Percentiles rank a stretch among this genome's conserved stretches.
Evolutionary conservation across 2,329 filamentous ascomycete species (phyloP).

Genomic region (Penicillium concentricum): DNA sequence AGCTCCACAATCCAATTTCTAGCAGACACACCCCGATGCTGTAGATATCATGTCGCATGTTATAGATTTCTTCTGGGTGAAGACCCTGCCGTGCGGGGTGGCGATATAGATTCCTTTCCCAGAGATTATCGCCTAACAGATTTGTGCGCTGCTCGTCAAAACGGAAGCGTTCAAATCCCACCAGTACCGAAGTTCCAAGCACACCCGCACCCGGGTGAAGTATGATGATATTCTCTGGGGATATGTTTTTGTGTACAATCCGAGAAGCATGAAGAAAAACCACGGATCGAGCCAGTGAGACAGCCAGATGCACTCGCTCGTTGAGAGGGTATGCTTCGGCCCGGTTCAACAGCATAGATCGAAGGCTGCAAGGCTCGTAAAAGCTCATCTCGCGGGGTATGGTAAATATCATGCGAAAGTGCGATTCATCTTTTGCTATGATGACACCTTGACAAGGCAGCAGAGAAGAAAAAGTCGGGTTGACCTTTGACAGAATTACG

Average conservation of each 20-base stretch:
- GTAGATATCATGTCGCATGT: conserved; percentile 12
- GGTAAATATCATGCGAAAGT: too few relatives aligned
- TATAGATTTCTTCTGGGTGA: background rate
- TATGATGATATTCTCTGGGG: background rate
- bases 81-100: background rate
- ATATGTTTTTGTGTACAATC: background rate
- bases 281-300: background rate
- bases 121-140: background rate
- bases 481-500: too few relatives aligned
- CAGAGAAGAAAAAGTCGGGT: too few relatives aligned
- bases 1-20: conserved; percentile 7
- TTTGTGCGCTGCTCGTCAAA: background rate
- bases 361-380: background rate
- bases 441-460: too few relatives aligned
- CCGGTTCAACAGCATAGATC: background rate
- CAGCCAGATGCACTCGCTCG: background rate
- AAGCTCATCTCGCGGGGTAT: too few relatives aligned
- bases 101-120: conserved; percentile 5
- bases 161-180: background rate
- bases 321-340: background rate
- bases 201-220: background rate
- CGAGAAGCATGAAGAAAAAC: background rate
- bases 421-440: too few relatives aligned
- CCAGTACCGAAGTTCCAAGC: background rate
- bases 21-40: conserved; percentile 8